A percentile compares a stretch with the other conserved stretches of the same genome.
Conservation (phyloP, 331 rosid species). For the Arachis monticola region DNA sequence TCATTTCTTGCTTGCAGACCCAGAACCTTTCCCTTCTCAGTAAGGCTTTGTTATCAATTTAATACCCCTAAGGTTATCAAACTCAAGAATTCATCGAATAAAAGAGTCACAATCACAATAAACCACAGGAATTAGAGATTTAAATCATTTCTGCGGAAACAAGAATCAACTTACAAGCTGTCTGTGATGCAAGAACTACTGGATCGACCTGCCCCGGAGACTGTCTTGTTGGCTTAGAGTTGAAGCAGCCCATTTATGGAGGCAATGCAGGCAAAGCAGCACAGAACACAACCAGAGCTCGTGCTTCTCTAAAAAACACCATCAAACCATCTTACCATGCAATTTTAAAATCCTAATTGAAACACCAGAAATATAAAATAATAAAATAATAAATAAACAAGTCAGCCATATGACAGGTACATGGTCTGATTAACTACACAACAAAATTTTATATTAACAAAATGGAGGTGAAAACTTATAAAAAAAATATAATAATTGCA, state of each 20-base stretch:
- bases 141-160: background rate
- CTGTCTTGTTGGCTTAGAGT: conserved; percentile 63
- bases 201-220: conserved; percentile 84
- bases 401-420: conserved; percentile 24
- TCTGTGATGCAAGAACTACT: conserved; percentile 78
- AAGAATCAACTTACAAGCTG: conserved; percentile 75
- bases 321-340: conserved; percentile 58
- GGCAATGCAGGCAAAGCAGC: conserved; percentile 43
- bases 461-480: background rate
- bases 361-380: conserved; percentile 34
- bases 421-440: conserved; percentile 16
- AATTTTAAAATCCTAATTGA: conserved; percentile 45
- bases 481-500: conserved; percentile 3
- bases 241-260: conserved; percentile 89
- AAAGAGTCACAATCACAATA: conserved; percentile 21
- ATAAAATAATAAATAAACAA: conserved; percentile 36
- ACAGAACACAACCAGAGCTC: conserved; percentile 41
- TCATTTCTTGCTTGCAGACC: background rate
- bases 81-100: conserved; percentile 14
- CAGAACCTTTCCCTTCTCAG: conserved; percentile 10
- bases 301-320: conserved; percentile 56
- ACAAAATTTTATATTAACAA: background rate
- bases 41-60: background rate
- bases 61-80: conserved; percentile 20
- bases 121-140: conserved; percentile 23